These are phyloP conservation scores for Boletus sp. DNA, from an alignment of 768 basidiomycete genomes.

Conservation along the genomic window DNA sequence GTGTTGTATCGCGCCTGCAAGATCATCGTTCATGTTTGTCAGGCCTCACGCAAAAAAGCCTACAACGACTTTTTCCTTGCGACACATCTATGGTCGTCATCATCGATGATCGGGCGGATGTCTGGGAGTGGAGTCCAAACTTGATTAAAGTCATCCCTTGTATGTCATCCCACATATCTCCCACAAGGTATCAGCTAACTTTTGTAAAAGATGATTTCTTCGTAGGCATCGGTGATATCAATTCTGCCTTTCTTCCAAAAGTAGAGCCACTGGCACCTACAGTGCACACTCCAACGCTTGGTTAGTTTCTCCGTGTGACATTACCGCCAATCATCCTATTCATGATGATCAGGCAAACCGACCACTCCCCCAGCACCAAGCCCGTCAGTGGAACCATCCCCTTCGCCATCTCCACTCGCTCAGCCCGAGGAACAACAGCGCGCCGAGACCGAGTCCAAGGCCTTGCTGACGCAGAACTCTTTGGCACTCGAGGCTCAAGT, in stretches of 20 bases:
- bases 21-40: constrained; percentile 12
- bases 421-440: constrained; percentile 42
- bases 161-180: constrained; percentile 36
- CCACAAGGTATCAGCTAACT: neutral
- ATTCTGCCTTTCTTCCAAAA: constrained; percentile 90
- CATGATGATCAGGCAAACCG: constrained; percentile 21
- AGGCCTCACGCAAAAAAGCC: constrained; percentile 90
- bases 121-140: constrained; percentile 98
- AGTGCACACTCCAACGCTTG: constrained; percentile 21
- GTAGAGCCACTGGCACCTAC: constrained; percentile 44
- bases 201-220: constrained; percentile 85
- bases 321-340: neutral
- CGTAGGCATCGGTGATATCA: constrained; percentile 97
- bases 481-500: constrained; percentile 81
- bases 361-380: constrained; percentile 17
- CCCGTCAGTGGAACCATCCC: constrained; percentile 7
- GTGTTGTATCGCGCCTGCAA: neutral
- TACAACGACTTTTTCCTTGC: constrained; percentile 91
- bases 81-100: constrained; percentile 99
- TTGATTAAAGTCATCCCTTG: constrained; percentile 96
- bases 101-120: constrained; percentile 97
- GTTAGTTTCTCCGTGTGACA: constrained; percentile 14
- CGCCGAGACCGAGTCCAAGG: constrained; percentile 47
- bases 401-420: constrained; percentile 11
- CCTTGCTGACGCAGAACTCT: constrained; percentile 66